A percentile compares a stretch with the other conserved stretches of the same genome.
phyloP scores from a whole-genome alignment of 192 early-diverging fungal species.

The Linnemannia schmuckeri region DNA sequence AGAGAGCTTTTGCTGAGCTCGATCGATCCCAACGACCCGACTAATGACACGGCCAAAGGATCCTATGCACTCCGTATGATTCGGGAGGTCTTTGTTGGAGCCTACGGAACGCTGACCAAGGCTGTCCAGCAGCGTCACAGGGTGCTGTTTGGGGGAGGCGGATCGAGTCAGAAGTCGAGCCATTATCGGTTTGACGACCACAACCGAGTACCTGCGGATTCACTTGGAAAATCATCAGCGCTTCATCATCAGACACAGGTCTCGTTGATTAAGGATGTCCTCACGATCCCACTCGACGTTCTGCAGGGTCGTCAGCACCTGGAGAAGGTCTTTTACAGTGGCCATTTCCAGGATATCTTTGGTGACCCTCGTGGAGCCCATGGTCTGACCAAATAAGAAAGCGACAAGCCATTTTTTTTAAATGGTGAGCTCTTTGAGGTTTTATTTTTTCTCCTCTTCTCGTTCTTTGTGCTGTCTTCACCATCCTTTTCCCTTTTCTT shows the following conservation, averaged over 20 bases:
- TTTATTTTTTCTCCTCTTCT: not conserved
- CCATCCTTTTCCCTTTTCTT: not conserved
- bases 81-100: slow-evolving; percentile 36
- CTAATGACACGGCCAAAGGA: slow-evolving; percentile 38
- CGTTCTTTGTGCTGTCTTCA: not conserved
- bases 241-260: slow-evolving; percentile 24
- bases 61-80: slow-evolving; percentile 24
- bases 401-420: not conserved
- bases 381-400: slow-evolving; percentile 12
- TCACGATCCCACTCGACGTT: slow-evolving; percentile 16
- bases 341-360: slow-evolving; percentile 20
- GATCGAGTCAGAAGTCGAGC: not conserved
- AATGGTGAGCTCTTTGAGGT: not conserved
- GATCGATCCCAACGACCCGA: slow-evolving; percentile 37
- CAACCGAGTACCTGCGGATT: slow-evolving; percentile 41
- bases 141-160: slow-evolving; percentile 18
- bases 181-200: slow-evolving; percentile 42
- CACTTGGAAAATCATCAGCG: slow-evolving; percentile 30
- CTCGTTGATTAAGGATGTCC: slow-evolving; percentile 33
- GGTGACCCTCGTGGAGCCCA: slow-evolving; percentile 15
- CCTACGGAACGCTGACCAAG: slow-evolving; percentile 24
- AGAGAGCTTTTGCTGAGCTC: slow-evolving; percentile 22
- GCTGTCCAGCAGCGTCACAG: slow-evolving; percentile 8
- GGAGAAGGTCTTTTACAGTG: slow-evolving; percentile 12
- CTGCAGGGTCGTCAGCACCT: slow-evolving; percentile 24